Conservation (phyloP, 345 rosid genomes). For the Salix koriyanagi region DNA sequence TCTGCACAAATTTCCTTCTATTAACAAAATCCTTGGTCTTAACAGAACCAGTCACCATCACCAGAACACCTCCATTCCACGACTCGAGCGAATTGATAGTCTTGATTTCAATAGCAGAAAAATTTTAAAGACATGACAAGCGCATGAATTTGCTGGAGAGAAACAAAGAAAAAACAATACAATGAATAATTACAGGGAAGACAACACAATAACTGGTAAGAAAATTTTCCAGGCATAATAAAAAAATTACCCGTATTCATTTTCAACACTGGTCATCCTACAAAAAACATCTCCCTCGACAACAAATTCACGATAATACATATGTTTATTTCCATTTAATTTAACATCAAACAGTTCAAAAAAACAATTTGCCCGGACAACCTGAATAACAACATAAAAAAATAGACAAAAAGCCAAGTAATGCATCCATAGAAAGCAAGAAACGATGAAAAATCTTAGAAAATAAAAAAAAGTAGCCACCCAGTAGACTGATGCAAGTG, state of each 20-base stretch:
- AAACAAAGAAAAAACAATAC: background rate
- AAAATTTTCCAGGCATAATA: background rate
- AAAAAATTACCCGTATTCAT: background rate
- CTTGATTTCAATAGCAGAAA: conserved; percentile 84
- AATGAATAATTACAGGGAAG: background rate
- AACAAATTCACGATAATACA: no score
- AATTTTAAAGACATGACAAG: conserved; percentile 60
- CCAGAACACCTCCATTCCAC: conserved; percentile 78
- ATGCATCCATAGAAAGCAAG: no score
- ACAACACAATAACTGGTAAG: background rate
- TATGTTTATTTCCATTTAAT: no score
- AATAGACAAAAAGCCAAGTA: no score
- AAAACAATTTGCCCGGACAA: no score
- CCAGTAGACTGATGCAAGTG: no score
- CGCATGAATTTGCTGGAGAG: conserved; percentile 66
- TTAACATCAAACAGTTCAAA: no score
- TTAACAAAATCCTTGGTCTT: conserved; percentile 55
- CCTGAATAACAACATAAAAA: no score
- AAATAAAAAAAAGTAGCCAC: no score
- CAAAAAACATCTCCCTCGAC: no score
- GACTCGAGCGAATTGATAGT: conserved; percentile 83
- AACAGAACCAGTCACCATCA: conserved; percentile 81
- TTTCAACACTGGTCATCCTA: no score
- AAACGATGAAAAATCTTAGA: no score
- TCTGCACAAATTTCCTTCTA: conserved; percentile 74